A percentile compares a stretch with the other conserved stretches of the same genome.
Evolutionary conservation across 1,284 basidiomycete genomes (phyloP).

Genomic region (Phlebopus sp.): DNA sequence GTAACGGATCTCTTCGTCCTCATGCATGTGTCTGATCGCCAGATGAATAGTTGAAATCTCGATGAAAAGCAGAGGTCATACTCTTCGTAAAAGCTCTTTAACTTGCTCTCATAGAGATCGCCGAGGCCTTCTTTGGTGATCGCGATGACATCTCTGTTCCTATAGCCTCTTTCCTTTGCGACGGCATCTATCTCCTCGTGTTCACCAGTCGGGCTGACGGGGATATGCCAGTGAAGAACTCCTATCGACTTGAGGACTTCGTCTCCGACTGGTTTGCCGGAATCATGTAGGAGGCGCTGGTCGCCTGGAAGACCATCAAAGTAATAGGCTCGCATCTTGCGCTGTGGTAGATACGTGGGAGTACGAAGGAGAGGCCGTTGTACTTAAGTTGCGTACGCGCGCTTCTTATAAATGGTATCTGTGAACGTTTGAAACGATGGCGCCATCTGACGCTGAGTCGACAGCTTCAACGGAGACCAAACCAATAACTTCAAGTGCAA

Average conservation of each 20-base stretch:
- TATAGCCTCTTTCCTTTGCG: constrained; percentile 68
- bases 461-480: too few relatives aligned
- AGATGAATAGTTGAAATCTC: constrained; percentile 1
- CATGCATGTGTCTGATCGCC: constrained; percentile 72
- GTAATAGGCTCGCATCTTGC: constrained; percentile 74
- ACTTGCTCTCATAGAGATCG: constrained; percentile 74
- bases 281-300: constrained; percentile 74
- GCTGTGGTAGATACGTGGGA: too few relatives aligned
- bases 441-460: too few relatives aligned
- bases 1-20: constrained; percentile 90
- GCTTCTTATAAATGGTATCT: too few relatives aligned
- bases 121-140: constrained; percentile 75
- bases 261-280: constrained; percentile 49
- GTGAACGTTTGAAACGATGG: too few relatives aligned
- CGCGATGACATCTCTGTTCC: constrained; percentile 75
- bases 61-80: constrained; percentile 32
- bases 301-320: constrained; percentile 76
- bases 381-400: too few relatives aligned
- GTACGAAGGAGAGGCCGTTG: too few relatives aligned
- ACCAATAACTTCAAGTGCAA: too few relatives aligned
- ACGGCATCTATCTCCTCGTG: constrained; percentile 59
- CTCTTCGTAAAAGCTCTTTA: constrained; percentile 82
- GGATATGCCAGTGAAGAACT: constrained; percentile 62
- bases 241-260: constrained; percentile 53
- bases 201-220: constrained; percentile 44